A percentile compares a stretch with the other conserved stretches of the same genome.
Conservation (phyloP, 2,329 filamentous ascomycete genomes). For the Trichothecium sympodiale region DNA sequence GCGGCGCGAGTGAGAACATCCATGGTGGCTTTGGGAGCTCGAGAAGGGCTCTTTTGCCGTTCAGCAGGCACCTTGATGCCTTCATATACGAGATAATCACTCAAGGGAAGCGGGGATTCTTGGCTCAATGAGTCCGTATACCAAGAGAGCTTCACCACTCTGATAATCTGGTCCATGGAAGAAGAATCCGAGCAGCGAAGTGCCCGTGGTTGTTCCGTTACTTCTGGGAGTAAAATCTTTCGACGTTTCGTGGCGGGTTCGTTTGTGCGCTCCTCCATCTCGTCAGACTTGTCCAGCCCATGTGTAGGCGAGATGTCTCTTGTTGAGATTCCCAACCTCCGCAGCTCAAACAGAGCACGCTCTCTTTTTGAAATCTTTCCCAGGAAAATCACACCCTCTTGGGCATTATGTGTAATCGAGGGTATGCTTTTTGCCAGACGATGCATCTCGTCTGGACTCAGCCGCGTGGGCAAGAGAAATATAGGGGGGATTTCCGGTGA, state of each 20-base stretch:
- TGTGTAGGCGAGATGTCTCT: constrained; percentile 29
- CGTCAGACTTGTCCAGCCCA: neutral
- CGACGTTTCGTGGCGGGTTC: neutral
- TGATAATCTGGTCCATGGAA: constrained; percentile 18
- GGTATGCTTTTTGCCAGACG: constrained; percentile 53
- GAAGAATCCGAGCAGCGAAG: neutral
- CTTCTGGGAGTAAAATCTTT: constrained; percentile 3
- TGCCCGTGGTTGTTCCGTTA: constrained; percentile 11
- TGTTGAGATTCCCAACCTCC: constrained; percentile 51
- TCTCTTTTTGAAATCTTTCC: constrained; percentile 60
- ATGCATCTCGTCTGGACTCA: constrained; percentile 52
- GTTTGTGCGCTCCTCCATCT: neutral
- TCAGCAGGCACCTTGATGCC: constrained; percentile 23
- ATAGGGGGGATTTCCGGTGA: constrained; percentile 44
- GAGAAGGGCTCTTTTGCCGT: neutral
- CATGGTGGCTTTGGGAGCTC: neutral
- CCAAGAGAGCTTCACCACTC: constrained; percentile 50
- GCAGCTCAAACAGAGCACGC: constrained; percentile 68
- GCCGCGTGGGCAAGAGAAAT: constrained; percentile 62
- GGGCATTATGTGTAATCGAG: constrained; percentile 57
- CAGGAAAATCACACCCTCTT: constrained; percentile 63
- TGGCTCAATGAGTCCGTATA: constrained; percentile 39
- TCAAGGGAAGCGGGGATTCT: constrained; percentile 32
- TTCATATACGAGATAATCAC: constrained; percentile 43
- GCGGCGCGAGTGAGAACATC: neutral